Conservation (phyloP, 768 basidiomycete species). For the Termitomyces sp. region DNA sequence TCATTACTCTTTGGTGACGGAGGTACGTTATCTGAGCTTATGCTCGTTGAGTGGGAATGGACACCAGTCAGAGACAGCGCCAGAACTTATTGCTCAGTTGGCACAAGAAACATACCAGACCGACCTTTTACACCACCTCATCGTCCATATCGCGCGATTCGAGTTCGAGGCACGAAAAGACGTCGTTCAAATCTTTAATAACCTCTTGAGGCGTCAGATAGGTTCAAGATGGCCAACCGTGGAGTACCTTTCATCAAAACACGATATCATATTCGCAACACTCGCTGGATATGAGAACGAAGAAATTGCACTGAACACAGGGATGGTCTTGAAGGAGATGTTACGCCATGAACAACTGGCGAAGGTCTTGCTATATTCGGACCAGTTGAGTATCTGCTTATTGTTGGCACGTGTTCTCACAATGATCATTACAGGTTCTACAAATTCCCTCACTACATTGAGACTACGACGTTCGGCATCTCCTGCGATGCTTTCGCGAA, state of each 20-base stretch:
- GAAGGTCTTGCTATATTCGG: conserved; percentile 87
- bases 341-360: conserved; percentile 86
- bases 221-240: conserved; percentile 95
- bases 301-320: conserved; percentile 94
- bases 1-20: conserved; percentile 82
- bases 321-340: conserved; percentile 98
- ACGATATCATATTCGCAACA: conserved; percentile 72
- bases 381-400: conserved; percentile 63
- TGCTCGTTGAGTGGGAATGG: background rate
- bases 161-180: conserved; percentile 94
- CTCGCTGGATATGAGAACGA: conserved; percentile 93
- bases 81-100: conserved; percentile 89
- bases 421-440: conserved; percentile 65
- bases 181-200: conserved; percentile 84
- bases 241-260: conserved; percentile 81
- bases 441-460: conserved; percentile 93
- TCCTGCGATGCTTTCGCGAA: conserved; percentile 98
- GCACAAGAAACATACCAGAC: conserved; percentile 94
- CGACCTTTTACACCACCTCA: conserved; percentile 77
- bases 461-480: conserved; percentile 95
- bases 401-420: background rate
- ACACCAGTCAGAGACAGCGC: conserved; percentile 58
- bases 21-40: conserved; percentile 41
- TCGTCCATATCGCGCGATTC: conserved; percentile 78
- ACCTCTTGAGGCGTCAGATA: conserved; percentile 86